Evolutionary conservation across 805 yeast genomes (phyloP), one percentile per base, ranked within the genome.

Genomic region (Schwanniomyces polymorphus): DNA sequence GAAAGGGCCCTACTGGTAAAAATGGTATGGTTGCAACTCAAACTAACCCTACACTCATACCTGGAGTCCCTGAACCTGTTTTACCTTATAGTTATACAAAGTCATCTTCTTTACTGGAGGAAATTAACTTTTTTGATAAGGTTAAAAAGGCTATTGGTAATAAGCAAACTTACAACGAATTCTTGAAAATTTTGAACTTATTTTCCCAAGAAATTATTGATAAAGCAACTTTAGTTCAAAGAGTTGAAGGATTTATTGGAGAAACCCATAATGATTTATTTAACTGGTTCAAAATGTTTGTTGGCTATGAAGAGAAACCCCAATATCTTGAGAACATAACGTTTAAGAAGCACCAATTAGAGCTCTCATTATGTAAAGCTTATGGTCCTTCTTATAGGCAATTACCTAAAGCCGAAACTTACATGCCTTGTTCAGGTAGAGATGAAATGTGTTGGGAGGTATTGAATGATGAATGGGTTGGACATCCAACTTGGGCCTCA

Each of bases 401-500:
- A 59, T 76, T 92, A 45, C 99, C 99, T 25, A 91, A 91, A 59
- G 82, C 94, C 0, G 98, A 92, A 64, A 89, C 97, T 0, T 88
- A 82, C 60, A 91, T 91, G 96, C 97, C 98, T 18, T 92, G 98
- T 59, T 88, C 96, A 8, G 99, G 99, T 14, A 83, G 99, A 59
- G 99, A 94, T 68, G 98, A 92, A 58, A 88, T 94, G 91, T 94
- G 99, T 65, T 92, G 97, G 97, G 97, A 92, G 61, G 97, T 94
- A 12, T 78, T 94, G 57, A 94, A 94, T 67, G 99, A 94, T 65
- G 98, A 92, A 68, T 94, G 98, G 97, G 98, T 94, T 29, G 97
- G 97, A 6, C 98, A 94, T 68, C 99, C 99, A 18, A 95, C 97
- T n/a, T 94, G 99, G 99, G 99, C 98, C 4, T 92, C 98, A 0